Evolutionary conservation across 805 yeast species (phyloP), one percentile per base, ranked within the genome.

Genomic region (Kodamaea sagamina): DNA sequence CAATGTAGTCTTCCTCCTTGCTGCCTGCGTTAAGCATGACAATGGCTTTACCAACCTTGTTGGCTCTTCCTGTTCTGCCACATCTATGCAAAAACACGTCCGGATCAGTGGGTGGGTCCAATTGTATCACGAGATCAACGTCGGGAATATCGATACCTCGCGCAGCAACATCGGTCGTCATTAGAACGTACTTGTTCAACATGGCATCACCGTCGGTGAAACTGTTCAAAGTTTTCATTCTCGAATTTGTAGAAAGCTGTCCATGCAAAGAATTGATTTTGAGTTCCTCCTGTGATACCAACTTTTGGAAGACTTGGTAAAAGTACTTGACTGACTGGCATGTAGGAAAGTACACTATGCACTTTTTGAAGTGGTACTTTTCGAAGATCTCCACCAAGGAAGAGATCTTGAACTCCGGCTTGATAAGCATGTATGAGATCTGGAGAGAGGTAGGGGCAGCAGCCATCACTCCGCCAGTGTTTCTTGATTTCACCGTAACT

Each of bases 131-230:
- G 18, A 90, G 65, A 57, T 93, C 98, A 7, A 93, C 97, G 42
- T 90, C 93, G 0, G 96, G 95, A 21, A 93, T 84, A 68, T 93
- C 99, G 16, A 93, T 78, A 32, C 99, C 99, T 58, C 99, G 76
- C 0, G 98, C 97, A 0, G 99, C 97, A n/a, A 93, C 97, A 71
- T 93, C 99, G 0, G 99, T 93, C 1, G 99, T 89, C 64, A 93
- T 68, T 17, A 93, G 64, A 0, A 92, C 78, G 7, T 82, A 71
- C 49, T 80, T 82, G 2, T 65, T 63, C 6, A 59, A 55, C 29
- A 41, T 36, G 1, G 60, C 47, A 36, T 68, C 75, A 4, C 75
- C 71, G 1, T 74, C 73, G 0, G 81, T 59, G 58, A 92, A 93
- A 25, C 62, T 67, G 8, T 72, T 71, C 34, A 92, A 66, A 0